These are phyloP conservation scores for Berberis thunbergii DNA, from an alignment of 164 flowering plant genomes.

Conservation along the genomic window DNA sequence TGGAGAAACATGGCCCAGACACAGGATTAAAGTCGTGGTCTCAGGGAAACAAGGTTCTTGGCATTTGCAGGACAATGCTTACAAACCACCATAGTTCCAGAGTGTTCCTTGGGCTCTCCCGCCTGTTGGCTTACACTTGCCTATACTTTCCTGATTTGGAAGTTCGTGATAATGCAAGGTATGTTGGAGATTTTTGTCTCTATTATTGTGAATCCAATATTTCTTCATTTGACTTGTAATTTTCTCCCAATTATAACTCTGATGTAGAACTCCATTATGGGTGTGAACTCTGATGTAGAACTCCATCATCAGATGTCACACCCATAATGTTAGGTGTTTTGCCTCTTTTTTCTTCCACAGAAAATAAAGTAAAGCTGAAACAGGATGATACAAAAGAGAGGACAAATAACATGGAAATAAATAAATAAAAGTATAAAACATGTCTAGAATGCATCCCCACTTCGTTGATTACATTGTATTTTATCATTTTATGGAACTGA, in stretches of 20 bases:
- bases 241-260: not conserved
- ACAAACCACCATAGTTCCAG: slow-evolving; percentile 74
- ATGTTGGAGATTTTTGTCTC: slow-evolving; percentile 7
- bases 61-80: slow-evolving; percentile 78
- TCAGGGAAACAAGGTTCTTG: slow-evolving; percentile 79
- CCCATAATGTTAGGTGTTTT: no score
- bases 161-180: slow-evolving; percentile 97
- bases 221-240: not conserved
- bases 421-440: not conserved
- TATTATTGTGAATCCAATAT: not conserved
- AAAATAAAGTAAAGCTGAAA: no score
- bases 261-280: not conserved
- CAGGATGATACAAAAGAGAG: not conserved
- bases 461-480: not conserved
- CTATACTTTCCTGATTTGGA: slow-evolving; percentile 92
- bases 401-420: not conserved
- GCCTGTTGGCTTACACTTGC: slow-evolving; percentile 65
- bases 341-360: no score
- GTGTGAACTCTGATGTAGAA: no score
- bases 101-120: slow-evolving; percentile 62
- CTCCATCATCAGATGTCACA: no score
- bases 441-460: not conserved
- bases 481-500: not conserved
- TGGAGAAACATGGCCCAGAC: slow-evolving; percentile 65
- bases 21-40: slow-evolving; percentile 76